Percentiles rank a stretch among this genome's conserved stretches.
Conservation (phyloP, 345 rosid species). For the Mercurialis annua region DNA sequence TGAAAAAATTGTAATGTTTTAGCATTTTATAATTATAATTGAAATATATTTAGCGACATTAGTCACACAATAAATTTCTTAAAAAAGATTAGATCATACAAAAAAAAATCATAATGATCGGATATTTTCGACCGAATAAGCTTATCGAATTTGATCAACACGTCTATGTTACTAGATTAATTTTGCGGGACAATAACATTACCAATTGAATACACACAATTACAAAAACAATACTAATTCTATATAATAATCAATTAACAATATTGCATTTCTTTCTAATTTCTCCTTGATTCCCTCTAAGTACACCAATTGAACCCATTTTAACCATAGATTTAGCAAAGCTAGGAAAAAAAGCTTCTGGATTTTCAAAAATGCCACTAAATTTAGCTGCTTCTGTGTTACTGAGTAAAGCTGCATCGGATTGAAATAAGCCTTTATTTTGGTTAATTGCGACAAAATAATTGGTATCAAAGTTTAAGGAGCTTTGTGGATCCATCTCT, state of each 20-base stretch:
- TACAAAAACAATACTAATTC: too few relatives aligned
- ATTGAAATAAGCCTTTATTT: conserved; percentile 41
- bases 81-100: too few relatives aligned
- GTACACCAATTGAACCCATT: conserved; percentile 48
- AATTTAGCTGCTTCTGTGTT: conserved; percentile 21
- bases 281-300: conserved; percentile 42
- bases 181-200: too few relatives aligned
- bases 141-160: too few relatives aligned
- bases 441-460: conserved; percentile 35
- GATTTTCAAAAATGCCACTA: conserved; percentile 19
- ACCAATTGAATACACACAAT: not conserved
- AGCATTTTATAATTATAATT: too few relatives aligned
- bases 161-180: too few relatives aligned
- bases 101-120: too few relatives aligned
- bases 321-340: conserved; percentile 50
- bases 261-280: conserved; percentile 44
- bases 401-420: conserved; percentile 59
- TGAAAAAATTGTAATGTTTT: too few relatives aligned
- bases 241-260: conserved; percentile 21
- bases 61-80: too few relatives aligned
- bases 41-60: too few relatives aligned
- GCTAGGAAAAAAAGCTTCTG: conserved; percentile 30
- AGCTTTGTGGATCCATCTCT: conserved; percentile 51
- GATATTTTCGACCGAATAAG: too few relatives aligned
- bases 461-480: conserved; percentile 39